phyloP scores from a whole-genome alignment of 495 filamentous ascomycete species.

The Annulohypoxylon bovei region DNA sequence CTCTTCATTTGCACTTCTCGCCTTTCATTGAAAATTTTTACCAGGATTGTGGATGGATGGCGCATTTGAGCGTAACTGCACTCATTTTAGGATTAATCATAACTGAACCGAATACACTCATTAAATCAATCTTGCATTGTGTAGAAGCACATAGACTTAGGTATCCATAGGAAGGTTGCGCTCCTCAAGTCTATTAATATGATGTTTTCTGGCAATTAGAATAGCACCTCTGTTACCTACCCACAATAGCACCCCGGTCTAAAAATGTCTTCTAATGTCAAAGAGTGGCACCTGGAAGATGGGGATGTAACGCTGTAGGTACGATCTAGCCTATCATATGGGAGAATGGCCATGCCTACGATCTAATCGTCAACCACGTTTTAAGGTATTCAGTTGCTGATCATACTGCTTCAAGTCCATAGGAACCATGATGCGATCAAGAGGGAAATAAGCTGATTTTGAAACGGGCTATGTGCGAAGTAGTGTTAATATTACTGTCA shows the following conservation, averaged over 20 bases:
- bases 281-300: background rate
- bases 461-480: too few relatives aligned
- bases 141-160: background rate
- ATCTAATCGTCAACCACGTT: background rate
- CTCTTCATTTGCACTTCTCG: background rate
- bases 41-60: background rate
- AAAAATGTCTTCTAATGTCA: background rate
- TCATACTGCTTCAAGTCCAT: background rate
- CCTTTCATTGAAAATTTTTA: background rate
- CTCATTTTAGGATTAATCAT: background rate
- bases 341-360: background rate
- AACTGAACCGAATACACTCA: constrained; percentile 22
- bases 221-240: background rate
- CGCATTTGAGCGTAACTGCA: background rate
- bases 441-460: background rate
- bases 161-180: too few relatives aligned
- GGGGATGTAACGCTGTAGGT: background rate
- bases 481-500: too few relatives aligned
- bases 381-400: background rate
- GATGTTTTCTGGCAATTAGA: background rate
- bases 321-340: background rate
- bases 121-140: background rate
- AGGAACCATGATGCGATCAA: background rate
- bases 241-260: background rate
- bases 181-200: background rate